Evolutionary conservation across 352 stramenopile species (phyloP).

Genomic region (Globisporangium okanoganense): DNA sequence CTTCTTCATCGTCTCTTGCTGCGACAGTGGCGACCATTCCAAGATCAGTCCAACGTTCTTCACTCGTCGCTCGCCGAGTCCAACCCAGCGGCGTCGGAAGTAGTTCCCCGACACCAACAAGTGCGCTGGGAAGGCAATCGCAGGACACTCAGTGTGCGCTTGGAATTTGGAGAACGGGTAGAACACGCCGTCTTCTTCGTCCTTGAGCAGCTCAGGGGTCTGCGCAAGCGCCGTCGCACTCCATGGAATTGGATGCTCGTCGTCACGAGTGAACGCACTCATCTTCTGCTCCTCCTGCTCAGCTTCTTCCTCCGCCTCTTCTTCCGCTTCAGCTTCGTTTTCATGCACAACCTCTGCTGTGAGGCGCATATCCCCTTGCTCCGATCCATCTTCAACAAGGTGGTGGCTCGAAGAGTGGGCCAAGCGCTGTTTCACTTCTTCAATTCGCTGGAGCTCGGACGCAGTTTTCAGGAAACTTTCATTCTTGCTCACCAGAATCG

Average conservation of each 20-base stretch:
- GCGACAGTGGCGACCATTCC: constrained; percentile 76
- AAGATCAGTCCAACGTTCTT: constrained; percentile 89
- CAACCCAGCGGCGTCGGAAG: constrained; percentile 85
- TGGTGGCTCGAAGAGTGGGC: constrained; percentile 48
- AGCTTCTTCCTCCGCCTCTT: constrained; percentile 87
- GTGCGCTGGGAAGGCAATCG: constrained; percentile 61
- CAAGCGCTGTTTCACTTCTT: constrained; percentile 56
- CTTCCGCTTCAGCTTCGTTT: constrained; percentile 85
- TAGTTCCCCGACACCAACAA: constrained; percentile 88
- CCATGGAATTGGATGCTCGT: constrained; percentile 87
- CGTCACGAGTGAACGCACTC: constrained; percentile 87
- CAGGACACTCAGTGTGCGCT: constrained; percentile 63
- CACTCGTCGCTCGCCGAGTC: constrained; percentile 78
- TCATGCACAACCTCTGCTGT: constrained; percentile 89
- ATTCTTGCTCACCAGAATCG: constrained; percentile 52
- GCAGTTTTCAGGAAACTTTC: constrained; percentile 51
- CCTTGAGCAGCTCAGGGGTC: constrained; percentile 6
- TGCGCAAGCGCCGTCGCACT: constrained; percentile 37
- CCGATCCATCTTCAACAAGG: constrained; percentile 38
- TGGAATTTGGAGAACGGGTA: constrained; percentile 80
- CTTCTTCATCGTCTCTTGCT: constrained; percentile 74
- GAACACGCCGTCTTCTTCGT: constrained; percentile 62
- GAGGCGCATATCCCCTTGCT: constrained; percentile 71
- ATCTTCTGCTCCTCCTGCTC: constrained; percentile 91
- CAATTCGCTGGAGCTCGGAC: constrained; percentile 47